A percentile compares a stretch with the other conserved stretches of the same genome.
Conservation (phyloP, 2,329 filamentous ascomycete species). For the Fusarium albidum region DNA sequence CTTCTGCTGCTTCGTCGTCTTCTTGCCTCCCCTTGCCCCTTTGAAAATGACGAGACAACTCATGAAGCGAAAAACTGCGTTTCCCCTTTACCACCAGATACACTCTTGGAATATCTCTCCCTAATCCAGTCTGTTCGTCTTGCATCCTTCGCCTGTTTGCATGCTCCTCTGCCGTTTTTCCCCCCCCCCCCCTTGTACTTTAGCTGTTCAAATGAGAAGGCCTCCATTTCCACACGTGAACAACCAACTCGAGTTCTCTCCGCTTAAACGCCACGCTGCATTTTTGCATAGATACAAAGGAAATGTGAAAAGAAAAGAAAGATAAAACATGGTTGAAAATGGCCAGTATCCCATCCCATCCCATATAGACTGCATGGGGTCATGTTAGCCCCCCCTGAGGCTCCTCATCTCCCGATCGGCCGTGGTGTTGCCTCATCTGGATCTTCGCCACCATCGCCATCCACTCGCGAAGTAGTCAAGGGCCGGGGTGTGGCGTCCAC, state of each 20-base stretch:
- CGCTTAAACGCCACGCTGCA: constrained; percentile 42
- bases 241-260: constrained; percentile 32
- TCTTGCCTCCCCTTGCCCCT: constrained; percentile 4
- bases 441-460: constrained; percentile 20
- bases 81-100: constrained; percentile 19
- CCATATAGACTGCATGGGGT: neutral
- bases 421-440: constrained; percentile 53
- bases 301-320: constrained; percentile 26
- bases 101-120: constrained; percentile 19
- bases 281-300: constrained; percentile 38
- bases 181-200: constrained; percentile 6
- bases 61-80: constrained; percentile 29
- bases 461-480: constrained; percentile 21
- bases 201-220: constrained; percentile 21
- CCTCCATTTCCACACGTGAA: constrained; percentile 22
- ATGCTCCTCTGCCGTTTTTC: neutral
- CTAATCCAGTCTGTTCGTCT: constrained; percentile 35
- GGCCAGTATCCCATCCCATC: neutral
- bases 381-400: constrained; percentile 2
- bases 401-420: constrained; percentile 40
- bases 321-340: constrained; percentile 1
- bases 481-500: constrained; percentile 57
- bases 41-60: constrained; percentile 12
- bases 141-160: constrained; percentile 1
- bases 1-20: too few relatives aligned